Conservation (phyloP, 2,329 filamentous ascomycete species). For the Pyricularia sp. region DNA sequence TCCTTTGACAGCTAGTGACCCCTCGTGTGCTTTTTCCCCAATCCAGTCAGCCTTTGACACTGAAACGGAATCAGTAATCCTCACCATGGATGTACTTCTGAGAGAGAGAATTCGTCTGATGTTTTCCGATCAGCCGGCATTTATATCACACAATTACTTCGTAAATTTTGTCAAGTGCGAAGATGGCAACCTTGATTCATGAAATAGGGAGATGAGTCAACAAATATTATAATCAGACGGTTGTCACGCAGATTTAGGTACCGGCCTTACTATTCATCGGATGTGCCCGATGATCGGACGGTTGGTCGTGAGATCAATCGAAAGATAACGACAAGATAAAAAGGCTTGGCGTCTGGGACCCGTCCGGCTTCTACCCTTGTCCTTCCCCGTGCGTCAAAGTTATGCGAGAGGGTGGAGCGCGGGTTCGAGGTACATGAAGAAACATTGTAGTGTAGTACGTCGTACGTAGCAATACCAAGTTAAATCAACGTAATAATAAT, state of each 20-base stretch:
- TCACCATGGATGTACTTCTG: background rate
- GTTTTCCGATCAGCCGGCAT: background rate
- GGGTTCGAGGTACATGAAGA: background rate
- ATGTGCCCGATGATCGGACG: background rate
- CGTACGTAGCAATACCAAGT: too few species aligned
- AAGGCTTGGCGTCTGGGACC: background rate
- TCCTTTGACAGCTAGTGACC: background rate
- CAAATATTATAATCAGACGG: background rate
- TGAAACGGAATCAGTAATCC: background rate
- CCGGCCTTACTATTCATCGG: background rate
- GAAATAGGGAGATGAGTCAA: background rate
- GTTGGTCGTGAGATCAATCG: background rate
- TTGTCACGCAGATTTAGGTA: background rate
- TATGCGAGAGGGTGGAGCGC: background rate
- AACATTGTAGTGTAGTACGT: background rate
- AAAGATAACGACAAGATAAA: conserved; percentile 3
- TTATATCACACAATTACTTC: background rate
- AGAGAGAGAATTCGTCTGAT: background rate
- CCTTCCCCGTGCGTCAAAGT: background rate
- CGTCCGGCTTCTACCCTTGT: background rate
- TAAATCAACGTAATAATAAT: too few species aligned
- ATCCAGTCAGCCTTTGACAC: too few species aligned
- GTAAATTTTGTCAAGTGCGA: background rate
- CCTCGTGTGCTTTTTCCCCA: too few species aligned
- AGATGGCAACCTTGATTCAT: background rate